Evolutionary conservation across 2,329 filamentous ascomycete genomes (phyloP).

Genomic region (Aaosphaeria arxii): DNA sequence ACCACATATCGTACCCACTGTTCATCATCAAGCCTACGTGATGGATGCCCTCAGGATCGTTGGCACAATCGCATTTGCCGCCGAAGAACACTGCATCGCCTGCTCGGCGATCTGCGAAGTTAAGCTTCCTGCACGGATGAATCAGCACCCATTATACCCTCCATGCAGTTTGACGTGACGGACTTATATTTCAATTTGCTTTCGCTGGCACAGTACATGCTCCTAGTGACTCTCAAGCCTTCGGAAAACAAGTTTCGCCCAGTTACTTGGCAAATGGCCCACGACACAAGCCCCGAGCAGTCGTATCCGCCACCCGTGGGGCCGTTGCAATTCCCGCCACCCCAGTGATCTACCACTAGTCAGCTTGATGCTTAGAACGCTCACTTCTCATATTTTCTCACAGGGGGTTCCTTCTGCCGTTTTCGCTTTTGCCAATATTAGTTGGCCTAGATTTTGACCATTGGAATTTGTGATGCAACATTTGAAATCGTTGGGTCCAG

Average conservation of each 20-base stretch:
- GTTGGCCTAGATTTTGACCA: constrained; percentile 10
- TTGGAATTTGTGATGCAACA: constrained; percentile 12
- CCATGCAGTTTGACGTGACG: not conserved
- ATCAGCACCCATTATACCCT: not conserved
- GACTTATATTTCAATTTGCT: constrained; percentile 19
- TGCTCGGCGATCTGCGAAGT: constrained; percentile 15
- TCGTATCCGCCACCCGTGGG: constrained; percentile 18
- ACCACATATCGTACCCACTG: constrained; percentile 13
- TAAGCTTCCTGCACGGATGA: constrained; percentile 11
- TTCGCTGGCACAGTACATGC: constrained; percentile 20
- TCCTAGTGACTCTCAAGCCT: constrained; percentile 17
- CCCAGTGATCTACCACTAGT: constrained; percentile 14
- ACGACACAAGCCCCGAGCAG: constrained; percentile 19
- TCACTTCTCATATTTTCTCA: constrained; percentile 1
- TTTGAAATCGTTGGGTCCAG: constrained; percentile 12
- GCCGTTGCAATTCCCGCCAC: constrained; percentile 18
- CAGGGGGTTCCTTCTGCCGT: constrained; percentile 15
- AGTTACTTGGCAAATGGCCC: constrained; percentile 21
- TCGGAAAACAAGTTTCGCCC: constrained; percentile 18
- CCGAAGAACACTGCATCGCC: constrained; percentile 22
- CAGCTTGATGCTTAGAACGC: not conserved
- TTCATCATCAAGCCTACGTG: constrained; percentile 22
- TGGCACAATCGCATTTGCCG: constrained; percentile 15
- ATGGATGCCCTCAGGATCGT: constrained; percentile 15
- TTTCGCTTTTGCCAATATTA: constrained; percentile 16